A percentile compares a stretch with the other conserved stretches of the same genome.
Evolutionary conservation across 139 green algal species (phyloP).

Genomic region (Micromonas commoda): DNA sequence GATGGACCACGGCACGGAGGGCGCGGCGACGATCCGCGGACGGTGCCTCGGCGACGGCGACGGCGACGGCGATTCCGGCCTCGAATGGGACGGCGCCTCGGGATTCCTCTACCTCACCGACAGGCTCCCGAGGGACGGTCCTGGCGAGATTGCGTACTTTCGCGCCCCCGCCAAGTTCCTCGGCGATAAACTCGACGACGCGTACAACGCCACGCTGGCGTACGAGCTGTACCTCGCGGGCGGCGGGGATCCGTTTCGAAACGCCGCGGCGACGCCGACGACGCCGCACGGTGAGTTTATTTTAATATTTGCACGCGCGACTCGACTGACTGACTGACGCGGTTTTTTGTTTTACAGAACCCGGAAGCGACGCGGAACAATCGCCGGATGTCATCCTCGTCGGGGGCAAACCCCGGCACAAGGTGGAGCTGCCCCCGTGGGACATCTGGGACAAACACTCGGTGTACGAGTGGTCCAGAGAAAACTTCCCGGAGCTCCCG

Average conservation of each 20-base stretch:
- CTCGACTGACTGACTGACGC: no score
- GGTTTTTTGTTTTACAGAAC: no score
- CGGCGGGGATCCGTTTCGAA: not conserved
- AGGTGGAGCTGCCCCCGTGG: not conserved
- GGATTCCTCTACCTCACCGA: constrained; percentile 17
- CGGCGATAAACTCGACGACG: not conserved
- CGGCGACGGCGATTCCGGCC: not conserved
- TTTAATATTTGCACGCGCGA: not conserved
- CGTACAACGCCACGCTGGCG: constrained; percentile 22
- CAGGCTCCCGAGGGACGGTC: constrained; percentile 1
- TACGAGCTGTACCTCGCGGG: constrained; percentile 18
- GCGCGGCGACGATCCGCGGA: not conserved
- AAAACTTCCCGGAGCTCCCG: constrained; percentile 22
- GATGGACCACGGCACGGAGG: not conserved
- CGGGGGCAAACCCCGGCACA: not conserved
- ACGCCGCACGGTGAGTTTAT: not conserved
- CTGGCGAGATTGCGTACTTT: constrained; percentile 17
- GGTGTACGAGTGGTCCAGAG: constrained; percentile 14
- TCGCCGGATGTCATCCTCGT: constrained; percentile 9
- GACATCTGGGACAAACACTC: not conserved
- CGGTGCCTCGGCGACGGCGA: not conserved
- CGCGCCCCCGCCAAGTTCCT: constrained; percentile 18
- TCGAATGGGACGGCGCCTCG: constrained; percentile 10
- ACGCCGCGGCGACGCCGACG: not conserved
- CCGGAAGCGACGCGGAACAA: not conserved